A percentile compares a stretch with the other conserved stretches of the same genome.
These are phyloP conservation scores for Clavariopsis aquatica DNA, from an alignment of 495 filamentous ascomycete species.

Conservation along the genomic window DNA sequence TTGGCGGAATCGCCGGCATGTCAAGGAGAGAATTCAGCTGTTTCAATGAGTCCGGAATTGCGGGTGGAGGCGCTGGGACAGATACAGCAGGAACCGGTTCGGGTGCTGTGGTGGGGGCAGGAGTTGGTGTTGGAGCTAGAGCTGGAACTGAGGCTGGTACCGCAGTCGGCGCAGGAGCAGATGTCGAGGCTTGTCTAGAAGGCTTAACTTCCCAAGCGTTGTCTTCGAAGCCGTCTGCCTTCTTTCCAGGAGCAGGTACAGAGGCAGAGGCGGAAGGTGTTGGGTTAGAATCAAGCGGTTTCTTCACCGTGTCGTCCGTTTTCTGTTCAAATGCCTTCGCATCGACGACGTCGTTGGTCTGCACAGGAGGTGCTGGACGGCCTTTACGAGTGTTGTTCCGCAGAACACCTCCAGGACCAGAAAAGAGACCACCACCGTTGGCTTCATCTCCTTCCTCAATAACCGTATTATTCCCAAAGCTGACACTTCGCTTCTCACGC, in stretches of 20 bases:
- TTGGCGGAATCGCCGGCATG: slow-evolving; percentile 31
- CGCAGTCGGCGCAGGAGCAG: slow-evolving; percentile 42
- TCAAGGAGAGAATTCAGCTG: slow-evolving; percentile 29
- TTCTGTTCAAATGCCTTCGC: slow-evolving; percentile 78
- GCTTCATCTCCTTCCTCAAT: slow-evolving; percentile 53
- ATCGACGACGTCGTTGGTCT: slow-evolving; percentile 84
- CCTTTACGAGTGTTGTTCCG: slow-evolving; percentile 96
- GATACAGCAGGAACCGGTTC: slow-evolving; percentile 5
- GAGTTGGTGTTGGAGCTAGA: slow-evolving; percentile 69
- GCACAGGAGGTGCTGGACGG: slow-evolving; percentile 78
- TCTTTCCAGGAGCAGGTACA: slow-evolving; percentile 45
- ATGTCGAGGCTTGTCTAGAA: slow-evolving; percentile 59
- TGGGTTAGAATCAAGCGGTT: slow-evolving; percentile 48
- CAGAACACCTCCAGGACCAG: slow-evolving; percentile 82
- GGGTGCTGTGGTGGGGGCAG: slow-evolving; percentile 22
- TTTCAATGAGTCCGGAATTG: slow-evolving; percentile 39
- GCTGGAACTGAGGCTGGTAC: slow-evolving; percentile 66
- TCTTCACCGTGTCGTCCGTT: slow-evolving; percentile 50
- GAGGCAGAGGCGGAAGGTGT: slow-evolving; percentile 57
- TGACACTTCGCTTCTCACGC: slow-evolving; percentile 62
- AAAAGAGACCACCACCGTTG: slow-evolving; percentile 74
- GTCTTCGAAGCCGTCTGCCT: slow-evolving; percentile 79
- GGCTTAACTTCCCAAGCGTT: slow-evolving; percentile 98
- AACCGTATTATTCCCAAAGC: slow-evolving; percentile 58
- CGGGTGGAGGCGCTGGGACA: slow-evolving; percentile 54